Evolutionary conservation across 129 eudicot species (phyloP).

Genomic region (Tagetes erecta): DNA sequence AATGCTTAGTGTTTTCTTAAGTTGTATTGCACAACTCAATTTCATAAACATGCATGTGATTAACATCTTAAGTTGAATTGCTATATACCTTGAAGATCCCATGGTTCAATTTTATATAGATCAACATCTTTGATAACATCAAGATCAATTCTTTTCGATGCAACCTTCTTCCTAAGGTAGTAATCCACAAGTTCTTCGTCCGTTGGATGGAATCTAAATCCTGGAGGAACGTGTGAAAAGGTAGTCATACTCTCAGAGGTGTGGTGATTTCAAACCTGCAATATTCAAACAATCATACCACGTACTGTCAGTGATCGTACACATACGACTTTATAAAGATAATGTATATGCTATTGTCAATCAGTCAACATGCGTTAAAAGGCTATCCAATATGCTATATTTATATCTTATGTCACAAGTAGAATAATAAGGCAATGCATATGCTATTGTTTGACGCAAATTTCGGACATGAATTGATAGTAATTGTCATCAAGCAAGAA

Average conservation of each 20-base stretch:
- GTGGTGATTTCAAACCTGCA: slow-evolving; percentile 37
- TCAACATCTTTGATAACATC: slow-evolving; percentile 43
- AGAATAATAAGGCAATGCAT: slow-evolving; percentile 5
- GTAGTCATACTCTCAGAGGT: slow-evolving; percentile 32
- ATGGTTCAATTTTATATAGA: slow-evolving; percentile 45
- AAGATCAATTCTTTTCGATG: slow-evolving; percentile 43
- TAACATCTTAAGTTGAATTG: not conserved
- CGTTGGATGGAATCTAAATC: slow-evolving; percentile 51
- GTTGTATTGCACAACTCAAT: not conserved
- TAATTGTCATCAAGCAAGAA: not conserved
- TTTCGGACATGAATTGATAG: not conserved
- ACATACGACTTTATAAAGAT: slow-evolving; percentile 4
- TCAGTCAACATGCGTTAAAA: not conserved
- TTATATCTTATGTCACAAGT: not conserved
- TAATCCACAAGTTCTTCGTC: slow-evolving; percentile 50
- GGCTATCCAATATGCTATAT: not conserved
- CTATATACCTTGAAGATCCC: slow-evolving; percentile 46
- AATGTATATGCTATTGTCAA: too few relatives aligned
- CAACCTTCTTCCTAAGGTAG: slow-evolving; percentile 47
- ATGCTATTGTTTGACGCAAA: not conserved
- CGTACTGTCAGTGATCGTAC: slow-evolving; percentile 4
- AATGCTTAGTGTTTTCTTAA: slow-evolving; percentile 9
- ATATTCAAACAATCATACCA: slow-evolving; percentile 1
- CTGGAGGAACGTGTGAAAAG: slow-evolving; percentile 48
- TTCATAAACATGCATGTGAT: not conserved